A percentile compares a stretch with the other conserved stretches of the same genome.
These are phyloP conservation scores for Schizothecium vesticola DNA, from an alignment of 495 filamentous ascomycete genomes.

Conservation along the genomic window DNA sequence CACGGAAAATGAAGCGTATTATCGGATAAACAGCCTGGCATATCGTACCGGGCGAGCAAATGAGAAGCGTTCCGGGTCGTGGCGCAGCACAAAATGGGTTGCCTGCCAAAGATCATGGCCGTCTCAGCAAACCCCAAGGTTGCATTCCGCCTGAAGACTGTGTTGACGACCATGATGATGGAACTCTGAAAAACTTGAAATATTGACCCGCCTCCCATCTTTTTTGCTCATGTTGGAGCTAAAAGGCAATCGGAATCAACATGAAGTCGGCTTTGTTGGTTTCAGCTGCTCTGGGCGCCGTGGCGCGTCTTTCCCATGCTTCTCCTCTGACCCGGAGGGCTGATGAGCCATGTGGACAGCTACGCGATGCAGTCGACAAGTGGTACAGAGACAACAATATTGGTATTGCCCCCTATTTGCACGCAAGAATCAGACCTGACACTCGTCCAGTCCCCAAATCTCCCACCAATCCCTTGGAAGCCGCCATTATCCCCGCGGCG, in stretches of 20 bases:
- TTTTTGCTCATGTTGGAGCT: background rate
- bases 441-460: background rate
- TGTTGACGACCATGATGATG: background rate
- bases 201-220: background rate
- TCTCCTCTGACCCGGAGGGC: background rate
- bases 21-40: background rate
- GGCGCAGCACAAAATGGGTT: background rate
- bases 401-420: background rate
- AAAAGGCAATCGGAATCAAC: background rate
- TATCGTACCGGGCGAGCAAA: background rate
- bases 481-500: background rate
- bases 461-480: background rate
- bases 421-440: background rate
- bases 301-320: background rate
- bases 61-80: background rate
- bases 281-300: background rate
- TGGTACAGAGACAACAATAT: slow-evolving; percentile 4
- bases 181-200: background rate
- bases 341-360: background rate
- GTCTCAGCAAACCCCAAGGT: background rate
- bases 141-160: background rate
- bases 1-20: background rate
- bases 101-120: background rate
- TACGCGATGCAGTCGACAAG: background rate
- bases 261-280: background rate